Evolutionary conservation across 257 asterid species (phyloP), one percentile per base, ranked within the genome.

Genomic region (Petunia axillaris): DNA sequence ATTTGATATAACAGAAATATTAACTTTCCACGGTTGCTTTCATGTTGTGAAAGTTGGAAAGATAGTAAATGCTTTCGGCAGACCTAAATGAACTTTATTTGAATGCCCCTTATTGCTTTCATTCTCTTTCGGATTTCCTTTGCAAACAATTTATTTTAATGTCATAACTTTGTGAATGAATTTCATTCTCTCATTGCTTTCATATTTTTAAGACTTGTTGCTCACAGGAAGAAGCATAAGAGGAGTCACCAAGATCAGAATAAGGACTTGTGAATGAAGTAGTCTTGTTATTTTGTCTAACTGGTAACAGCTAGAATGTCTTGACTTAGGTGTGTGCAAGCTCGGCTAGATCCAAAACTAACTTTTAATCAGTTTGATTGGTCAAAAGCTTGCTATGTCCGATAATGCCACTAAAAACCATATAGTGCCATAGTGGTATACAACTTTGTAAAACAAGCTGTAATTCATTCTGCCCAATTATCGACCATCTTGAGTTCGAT

Each of bases 211-310:
- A 63, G 2, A 63, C 9, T 63, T 44, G 16, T 11, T 44, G 40
- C 58, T 68, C 58, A 16, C 40, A 9, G 6, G 40, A 68, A 8
- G 40, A 25, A 68, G 76, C 3, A 1, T 68, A 44, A 68, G 44
- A 16, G 3, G 75, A 43, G 54, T 41, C 15, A 15, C 75, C 41
- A 9, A 6, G 75, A 43, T 38, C 15, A n/a, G 16, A 67, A 3
- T 67, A 41, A 67, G 75, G 75, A 41, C 55, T 13, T 67, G 8
- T 67, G 39, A 67, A n/a, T 54, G n/a, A 41, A 67, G 75, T 43
- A 54, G 4, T 67, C 54, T 43, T 35, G 43, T 50, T 15, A 25
- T 67, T 65, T 67, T 43, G 75, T 40, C 15, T 67, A 38, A 8
- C 43, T 41, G 55, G 75, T 67, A 37, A 67, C 75, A n/a, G 43